Percentiles rank a stretch among this genome's conserved stretches.
These are phyloP conservation scores for Apiotrichum mycotoxinovorans DNA, from an alignment of 1,284 basidiomycete genomes.

Conservation along the genomic window DNA sequence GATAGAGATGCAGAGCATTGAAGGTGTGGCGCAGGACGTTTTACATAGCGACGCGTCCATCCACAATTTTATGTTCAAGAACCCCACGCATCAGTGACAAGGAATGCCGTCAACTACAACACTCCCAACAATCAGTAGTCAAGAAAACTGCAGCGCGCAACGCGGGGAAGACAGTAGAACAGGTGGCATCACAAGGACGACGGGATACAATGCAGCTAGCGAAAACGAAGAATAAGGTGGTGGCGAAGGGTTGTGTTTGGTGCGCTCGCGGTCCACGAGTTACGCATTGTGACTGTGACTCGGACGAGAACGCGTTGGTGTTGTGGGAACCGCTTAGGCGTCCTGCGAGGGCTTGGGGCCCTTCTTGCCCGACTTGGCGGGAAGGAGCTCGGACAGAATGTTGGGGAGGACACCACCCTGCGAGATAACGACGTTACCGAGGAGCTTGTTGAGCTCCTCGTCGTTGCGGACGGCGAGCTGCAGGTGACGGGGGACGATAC, in stretches of 20 bases:
- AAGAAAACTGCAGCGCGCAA: too few relatives aligned
- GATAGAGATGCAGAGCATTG: too few relatives aligned
- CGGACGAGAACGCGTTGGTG: too few relatives aligned
- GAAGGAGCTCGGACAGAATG: slow-evolving; percentile 65
- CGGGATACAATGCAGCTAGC: slow-evolving; percentile 10
- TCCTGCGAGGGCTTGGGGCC: slow-evolving; percentile 27
- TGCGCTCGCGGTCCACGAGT: too few relatives aligned
- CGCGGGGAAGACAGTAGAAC: too few relatives aligned
- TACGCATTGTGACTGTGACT: too few relatives aligned
- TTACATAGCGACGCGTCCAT: too few relatives aligned
- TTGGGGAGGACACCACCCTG: slow-evolving; percentile 84
- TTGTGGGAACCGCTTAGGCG: slow-evolving; percentile 12
- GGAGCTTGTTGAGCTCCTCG: slow-evolving; percentile 59
- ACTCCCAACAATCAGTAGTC: slow-evolving; percentile 21
- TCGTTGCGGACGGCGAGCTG: slow-evolving; percentile 87
- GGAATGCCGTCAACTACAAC: too few relatives aligned
- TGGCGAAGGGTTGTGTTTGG: neutral
- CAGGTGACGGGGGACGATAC: slow-evolving; percentile 87
- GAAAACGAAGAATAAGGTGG: slow-evolving; percentile 12
- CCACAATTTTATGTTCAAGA: too few relatives aligned
- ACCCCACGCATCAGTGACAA: too few relatives aligned
- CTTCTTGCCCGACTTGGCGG: slow-evolving; percentile 59
- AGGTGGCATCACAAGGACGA: slow-evolving; percentile 7
- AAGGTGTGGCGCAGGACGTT: too few relatives aligned
- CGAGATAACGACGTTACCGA: slow-evolving; percentile 80